Evolutionary conservation across 2,329 filamentous ascomycete species (phyloP), one percentile per base, ranked within the genome.

Genomic region (Aurifilum marmelostoma): DNA sequence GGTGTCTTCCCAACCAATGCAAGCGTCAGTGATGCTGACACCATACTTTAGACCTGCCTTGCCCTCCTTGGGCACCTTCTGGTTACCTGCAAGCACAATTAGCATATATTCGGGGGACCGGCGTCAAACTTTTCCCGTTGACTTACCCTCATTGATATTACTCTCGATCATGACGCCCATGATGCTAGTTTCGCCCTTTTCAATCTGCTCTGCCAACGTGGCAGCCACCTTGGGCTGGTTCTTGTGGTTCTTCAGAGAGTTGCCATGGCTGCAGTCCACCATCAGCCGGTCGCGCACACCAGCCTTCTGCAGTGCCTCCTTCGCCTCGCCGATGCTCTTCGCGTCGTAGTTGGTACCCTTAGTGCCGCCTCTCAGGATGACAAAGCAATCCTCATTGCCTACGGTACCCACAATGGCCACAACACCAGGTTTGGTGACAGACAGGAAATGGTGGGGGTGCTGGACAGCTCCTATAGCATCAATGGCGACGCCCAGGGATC

Each of bases 81-180:
- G 96, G 81, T 87, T 92, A 74, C 94, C 91, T 90, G 74, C 2
- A 21, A 21, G 63, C 39, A 21, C n/a, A 68, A 72, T 81, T 74
- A 81, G 76, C 56, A 56, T 34, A 3, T 21, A 12, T 3, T 58
- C 12, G 27, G 47, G 16, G 16, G 24, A 18, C n/a, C 9, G 56
- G 18, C 43, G 8, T 18, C n/a, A 41, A 9, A 34, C 21, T 62
- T 39, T 21, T 43, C 4, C 41, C 52, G 11, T 18, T 39, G n/a
- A 74, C 85, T 76, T 79, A 91, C 92, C 94, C 83, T 97, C 95
- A 76, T 95, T 91, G 82, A 98, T 97, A 80, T 98, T 92, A 80
- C 92, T 97, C 85, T 99, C 96, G 76, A 99, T 97, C 96, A 99
- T 99, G 70, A 98, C 93, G 76, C 96, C 96, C 89, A 97, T 95